Evolutionary conservation across 257 asterid species (phyloP).

Genomic region (Solanum arcanum): DNA sequence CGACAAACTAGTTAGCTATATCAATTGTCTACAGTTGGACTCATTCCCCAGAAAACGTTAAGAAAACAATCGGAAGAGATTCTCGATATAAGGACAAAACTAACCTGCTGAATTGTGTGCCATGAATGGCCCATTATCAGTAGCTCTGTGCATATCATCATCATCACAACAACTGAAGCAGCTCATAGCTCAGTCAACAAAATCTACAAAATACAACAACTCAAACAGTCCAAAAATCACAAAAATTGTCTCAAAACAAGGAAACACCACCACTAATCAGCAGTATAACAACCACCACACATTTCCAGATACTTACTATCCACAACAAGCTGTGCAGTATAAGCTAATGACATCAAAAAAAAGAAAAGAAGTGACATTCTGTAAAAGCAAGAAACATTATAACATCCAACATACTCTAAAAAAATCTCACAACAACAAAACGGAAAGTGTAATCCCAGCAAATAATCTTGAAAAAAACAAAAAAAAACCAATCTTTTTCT

Average conservation of each 20-base stretch:
- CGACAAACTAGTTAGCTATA: neutral
- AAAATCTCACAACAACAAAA: neutral
- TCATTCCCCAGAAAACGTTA: neutral
- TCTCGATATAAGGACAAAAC: neutral
- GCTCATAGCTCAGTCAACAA: conserved; percentile 34
- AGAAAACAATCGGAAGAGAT: neutral
- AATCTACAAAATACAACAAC: neutral
- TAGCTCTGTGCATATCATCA: conserved; percentile 38
- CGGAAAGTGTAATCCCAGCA: neutral
- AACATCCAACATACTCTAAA: neutral
- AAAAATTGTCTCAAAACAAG: neutral
- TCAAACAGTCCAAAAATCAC: neutral
- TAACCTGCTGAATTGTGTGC: conserved; percentile 41
- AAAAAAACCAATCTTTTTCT: neutral
- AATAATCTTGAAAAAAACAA: neutral
- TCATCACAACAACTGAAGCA: conserved; percentile 67
- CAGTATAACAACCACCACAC: neutral
- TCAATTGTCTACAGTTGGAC: neutral
- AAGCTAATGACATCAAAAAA: neutral
- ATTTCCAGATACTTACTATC: neutral
- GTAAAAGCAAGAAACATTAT: neutral
- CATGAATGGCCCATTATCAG: conserved; percentile 45
- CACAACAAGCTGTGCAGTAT: neutral
- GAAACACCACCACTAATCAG: neutral
- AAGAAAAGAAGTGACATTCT: neutral